Base-by-base conservation (phyloP, 176 grass and related monocot species). In the Secale cereale region DNA sequence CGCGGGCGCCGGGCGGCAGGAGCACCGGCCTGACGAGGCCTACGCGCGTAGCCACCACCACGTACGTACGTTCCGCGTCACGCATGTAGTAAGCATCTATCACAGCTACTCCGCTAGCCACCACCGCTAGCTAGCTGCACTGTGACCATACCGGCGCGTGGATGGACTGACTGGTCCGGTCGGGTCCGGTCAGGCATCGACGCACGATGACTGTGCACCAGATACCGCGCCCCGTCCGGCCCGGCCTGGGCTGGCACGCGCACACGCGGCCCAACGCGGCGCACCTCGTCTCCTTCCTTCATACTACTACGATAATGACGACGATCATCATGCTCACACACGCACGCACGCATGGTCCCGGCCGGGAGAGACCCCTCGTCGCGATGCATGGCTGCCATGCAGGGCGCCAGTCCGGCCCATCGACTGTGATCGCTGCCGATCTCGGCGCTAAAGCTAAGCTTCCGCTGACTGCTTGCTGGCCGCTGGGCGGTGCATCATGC, bases 81-180 rank as follows among this genome's bases (percentile, higher is more conserved):
- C 17, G 56, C 66, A 73, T 70, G 79, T 40, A 69, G 79, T 40
- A 69, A 27, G 81, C 43, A 46, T 39, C 27, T 33, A 46, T 39
- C 27, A 3, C 68, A 40, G 33, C 67, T 68, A 36, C 20, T 76
- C 16, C 17, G 8, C 12, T 46, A 81, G 65, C 80, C 22, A 9
- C 22, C 10, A 4, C n/a, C 6, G n/a, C n/a, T 19, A 19, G 37
- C 32, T 78, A 78, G 74, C 83, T 41, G 70, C 20, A 74, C 87
- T 89, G 76, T 84, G 15, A 82, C 76, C 81, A 80, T 88, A 22
- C 87, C 75, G 66, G 30, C 40, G 78, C 59, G 65, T 48, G 78
- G 48, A n/a, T 29, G 28, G 46, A 56, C 13, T 31, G 29, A 57
- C 28, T n/a, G 56, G 30, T 12, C 12, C 41, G 12, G 41, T 12